Evolutionary conservation across 2,329 filamentous ascomycete genomes (phyloP), one percentile per base, ranked within the genome.

Genomic region (Calonectria honghensis): DNA sequence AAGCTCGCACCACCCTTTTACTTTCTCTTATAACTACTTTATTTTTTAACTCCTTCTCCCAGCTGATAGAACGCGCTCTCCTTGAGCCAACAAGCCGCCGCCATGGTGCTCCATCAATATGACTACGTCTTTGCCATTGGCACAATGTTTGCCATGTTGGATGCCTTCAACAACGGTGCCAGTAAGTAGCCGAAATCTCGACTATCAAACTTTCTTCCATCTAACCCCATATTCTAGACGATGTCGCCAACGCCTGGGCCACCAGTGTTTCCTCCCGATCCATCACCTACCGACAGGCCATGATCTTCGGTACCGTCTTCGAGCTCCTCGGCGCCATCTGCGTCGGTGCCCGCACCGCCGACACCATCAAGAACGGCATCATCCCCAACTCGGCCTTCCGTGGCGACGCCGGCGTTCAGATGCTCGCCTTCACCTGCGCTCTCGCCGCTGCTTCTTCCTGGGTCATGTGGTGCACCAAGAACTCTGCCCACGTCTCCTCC

Each of bases 171-270:
- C 89, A 95, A 94, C 84, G 93, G 93, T 84, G 93, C 93, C 80
- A 95, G 93, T 94, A 86, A 86, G 92, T 90, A 73, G 64, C 51
- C 10, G 39, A 31, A 31, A 51, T n/a, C 32, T 57, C 29, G 65
- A 57, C 31, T 45, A 3, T 7, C 63, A 10, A 35, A 32, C 24
- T 39, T n/a, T 37, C 32, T 10, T 14, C 41, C 29, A 29, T 31
- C 7, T 31, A 72, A 72, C 79, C 79, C 57, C 57, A 29, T n/a
- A 77, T 72, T 20, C 35, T 57, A 93, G 92, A 96, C 85, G 94
- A 96, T 93, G 94, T 96, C 72, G 94, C 94, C 82, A 96, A 96
- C 86, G 88, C 94, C 66, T 96, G 94, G 93, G 94, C 94, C 10
- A 96, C 94, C 79, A 93, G 91, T 61, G 94, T 96, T 73, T 96